Evolutionary conservation across 768 basidiomycete species (phyloP).

Genomic region (Epithele typhae): DNA sequence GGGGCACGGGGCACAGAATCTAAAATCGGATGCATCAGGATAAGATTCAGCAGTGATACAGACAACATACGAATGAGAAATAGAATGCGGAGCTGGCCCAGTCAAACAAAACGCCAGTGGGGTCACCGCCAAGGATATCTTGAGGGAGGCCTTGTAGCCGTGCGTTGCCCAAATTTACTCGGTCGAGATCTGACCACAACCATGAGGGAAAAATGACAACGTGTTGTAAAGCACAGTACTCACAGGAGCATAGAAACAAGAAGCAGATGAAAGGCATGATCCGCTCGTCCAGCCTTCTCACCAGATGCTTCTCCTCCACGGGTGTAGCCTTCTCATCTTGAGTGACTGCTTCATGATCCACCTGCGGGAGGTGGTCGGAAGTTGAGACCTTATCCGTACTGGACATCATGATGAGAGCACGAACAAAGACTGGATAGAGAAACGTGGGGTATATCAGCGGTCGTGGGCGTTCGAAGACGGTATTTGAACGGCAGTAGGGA

Average conservation of each 20-base stretch:
- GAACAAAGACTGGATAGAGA: no score
- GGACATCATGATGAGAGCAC: no score
- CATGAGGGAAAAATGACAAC: not conserved
- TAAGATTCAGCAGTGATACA: slow-evolving; percentile 1
- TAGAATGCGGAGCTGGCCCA: slow-evolving; percentile 78
- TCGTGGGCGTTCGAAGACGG: no score
- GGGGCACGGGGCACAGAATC: slow-evolving; percentile 70
- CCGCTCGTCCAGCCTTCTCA: slow-evolving; percentile 63
- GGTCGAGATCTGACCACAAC: slow-evolving; percentile 48
- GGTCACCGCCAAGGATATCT: slow-evolving; percentile 63
- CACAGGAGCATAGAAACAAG: slow-evolving; percentile 74
- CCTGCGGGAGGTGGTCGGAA: no score
- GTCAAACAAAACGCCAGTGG: slow-evolving; percentile 63
- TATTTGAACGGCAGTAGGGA: no score
- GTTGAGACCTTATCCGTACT: no score
- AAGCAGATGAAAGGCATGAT: slow-evolving; percentile 72
- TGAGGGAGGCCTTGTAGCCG: slow-evolving; percentile 65
- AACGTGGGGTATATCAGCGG: no score
- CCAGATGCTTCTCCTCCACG: slow-evolving; percentile 28
- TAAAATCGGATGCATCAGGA: slow-evolving; percentile 21
- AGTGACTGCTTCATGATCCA: no score
- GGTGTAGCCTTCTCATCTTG: no score
- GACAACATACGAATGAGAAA: slow-evolving; percentile 67
- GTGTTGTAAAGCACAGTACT: slow-evolving; percentile 8
- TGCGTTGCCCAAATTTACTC: slow-evolving; percentile 78